Evolutionary conservation across 495 filamentous ascomycete genomes (phyloP).

Genomic region (Neurospora pannonica): DNA sequence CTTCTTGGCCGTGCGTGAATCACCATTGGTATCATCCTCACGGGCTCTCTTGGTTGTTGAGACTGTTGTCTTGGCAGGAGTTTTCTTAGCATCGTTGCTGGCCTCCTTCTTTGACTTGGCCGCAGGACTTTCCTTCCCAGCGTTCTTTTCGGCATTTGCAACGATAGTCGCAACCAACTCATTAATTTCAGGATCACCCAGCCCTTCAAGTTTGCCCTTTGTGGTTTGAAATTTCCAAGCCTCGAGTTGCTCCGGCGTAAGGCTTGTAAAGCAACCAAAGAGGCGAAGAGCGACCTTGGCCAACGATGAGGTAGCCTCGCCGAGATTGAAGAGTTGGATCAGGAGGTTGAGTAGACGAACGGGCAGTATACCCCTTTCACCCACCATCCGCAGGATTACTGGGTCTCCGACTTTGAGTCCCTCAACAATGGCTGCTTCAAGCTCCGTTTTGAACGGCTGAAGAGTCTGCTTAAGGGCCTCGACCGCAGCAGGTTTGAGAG

Average conservation of each 20-base stretch:
- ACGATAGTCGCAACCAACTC: slow-evolving; percentile 26
- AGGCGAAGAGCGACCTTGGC: slow-evolving; percentile 57
- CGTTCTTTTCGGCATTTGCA: slow-evolving; percentile 26
- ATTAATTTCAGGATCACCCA: slow-evolving; percentile 54
- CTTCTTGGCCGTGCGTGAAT: slow-evolving; percentile 31
- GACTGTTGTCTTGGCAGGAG: slow-evolving; percentile 1
- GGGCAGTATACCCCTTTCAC: slow-evolving; percentile 29
- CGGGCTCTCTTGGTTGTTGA: slow-evolving; percentile 19
- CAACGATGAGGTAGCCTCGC: slow-evolving; percentile 55
- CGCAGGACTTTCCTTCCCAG: slow-evolving; percentile 11
- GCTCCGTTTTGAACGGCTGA: slow-evolving; percentile 7
- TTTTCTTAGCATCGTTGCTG: slow-evolving; percentile 1
- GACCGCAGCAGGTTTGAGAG: slow-evolving; percentile 7
- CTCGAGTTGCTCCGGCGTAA: slow-evolving; percentile 50
- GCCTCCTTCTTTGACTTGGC: slow-evolving; percentile 12
- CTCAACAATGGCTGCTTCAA: slow-evolving; percentile 11
- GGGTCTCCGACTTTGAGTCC: slow-evolving; percentile 8
- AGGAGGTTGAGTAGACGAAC: slow-evolving; percentile 53
- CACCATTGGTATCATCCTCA: slow-evolving; percentile 27
- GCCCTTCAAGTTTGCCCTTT: slow-evolving; percentile 53
- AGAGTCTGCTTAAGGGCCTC: slow-evolving; percentile 8
- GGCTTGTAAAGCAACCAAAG: slow-evolving; percentile 50
- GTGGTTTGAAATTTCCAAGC: slow-evolving; percentile 60
- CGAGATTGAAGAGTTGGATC: slow-evolving; percentile 53
- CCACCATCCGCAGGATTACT: slow-evolving; percentile 41